A percentile compares a stretch with the other conserved stretches of the same genome.
phyloP scores from a whole-genome alignment of 2,329 filamentous ascomycete genomes.

The Colletotrichum gigasporum region DNA sequence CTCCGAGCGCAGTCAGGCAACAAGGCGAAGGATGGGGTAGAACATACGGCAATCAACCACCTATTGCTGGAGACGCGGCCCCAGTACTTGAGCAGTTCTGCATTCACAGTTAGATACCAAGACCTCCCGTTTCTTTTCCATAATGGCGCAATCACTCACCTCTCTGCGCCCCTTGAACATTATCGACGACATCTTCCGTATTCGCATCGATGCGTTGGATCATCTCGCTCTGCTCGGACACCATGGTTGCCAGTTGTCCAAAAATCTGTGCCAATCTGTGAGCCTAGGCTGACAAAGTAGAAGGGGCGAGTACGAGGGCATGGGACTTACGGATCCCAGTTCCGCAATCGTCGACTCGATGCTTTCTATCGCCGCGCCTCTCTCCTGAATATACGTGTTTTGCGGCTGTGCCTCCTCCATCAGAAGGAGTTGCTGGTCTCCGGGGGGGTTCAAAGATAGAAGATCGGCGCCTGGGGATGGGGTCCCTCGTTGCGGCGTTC shows the following conservation, averaged over 20 bases:
- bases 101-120: not conserved
- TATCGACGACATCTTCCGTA: conserved; percentile 97
- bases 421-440: conserved; percentile 87
- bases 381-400: conserved; percentile 91
- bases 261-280: conserved; percentile 68
- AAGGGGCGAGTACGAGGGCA: not conserved
- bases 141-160: conserved; percentile 1
- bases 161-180: conserved; percentile 94
- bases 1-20: not conserved
- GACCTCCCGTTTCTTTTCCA: not conserved
- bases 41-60: conserved; percentile 78
- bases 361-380: conserved; percentile 94
- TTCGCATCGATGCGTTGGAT: conserved; percentile 97
- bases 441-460: conserved; percentile 83
- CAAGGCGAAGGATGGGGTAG: not conserved
- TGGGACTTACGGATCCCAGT: conserved; percentile 65
- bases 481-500: conserved; percentile 75
- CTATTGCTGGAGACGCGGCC: conserved; percentile 91
- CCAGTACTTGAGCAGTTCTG: conserved; percentile 96
- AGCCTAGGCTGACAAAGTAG: conserved; percentile 43
- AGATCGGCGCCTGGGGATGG: conserved; percentile 77
- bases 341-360: conserved; percentile 97
- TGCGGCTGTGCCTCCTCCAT: conserved; percentile 91
- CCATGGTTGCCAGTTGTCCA: conserved; percentile 94
- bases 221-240: conserved; percentile 96